Percentiles rank a stretch among this genome's conserved stretches.
Conservation (phyloP, 2,329 filamentous ascomycete genomes). For the Fusarium proliferatum region DNA sequence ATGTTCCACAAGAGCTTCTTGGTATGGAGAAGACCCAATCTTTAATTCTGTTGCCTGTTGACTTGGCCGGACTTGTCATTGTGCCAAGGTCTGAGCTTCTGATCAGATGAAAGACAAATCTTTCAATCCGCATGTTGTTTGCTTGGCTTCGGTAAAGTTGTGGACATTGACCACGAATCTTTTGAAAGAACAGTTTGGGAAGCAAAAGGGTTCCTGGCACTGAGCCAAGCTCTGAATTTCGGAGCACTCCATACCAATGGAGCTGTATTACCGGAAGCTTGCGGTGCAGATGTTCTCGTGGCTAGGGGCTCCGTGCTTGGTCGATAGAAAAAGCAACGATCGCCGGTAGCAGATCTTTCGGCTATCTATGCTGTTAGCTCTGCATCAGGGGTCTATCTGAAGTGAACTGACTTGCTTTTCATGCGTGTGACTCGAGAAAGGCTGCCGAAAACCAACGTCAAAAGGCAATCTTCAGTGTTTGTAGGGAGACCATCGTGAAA, state of each 20-base stretch:
- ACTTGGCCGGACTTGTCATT: neutral
- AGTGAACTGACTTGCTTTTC: rapidly evolving
- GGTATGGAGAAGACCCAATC: slow-evolving; percentile 14
- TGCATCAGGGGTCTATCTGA: rapidly evolving
- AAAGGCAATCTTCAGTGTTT: neutral
- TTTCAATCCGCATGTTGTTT: neutral
- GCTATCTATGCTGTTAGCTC: neutral
- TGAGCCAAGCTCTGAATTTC: rapidly evolving
- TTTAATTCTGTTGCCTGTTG: slow-evolving; percentile 37
- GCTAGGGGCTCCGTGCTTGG: rapidly evolving
- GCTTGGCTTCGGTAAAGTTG: neutral
- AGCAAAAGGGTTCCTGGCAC: rapidly evolving
- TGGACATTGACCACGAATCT: neutral
- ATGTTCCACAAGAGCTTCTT: slow-evolving; percentile 3
- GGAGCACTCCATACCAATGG: rapidly evolving
- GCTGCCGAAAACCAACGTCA: neutral
- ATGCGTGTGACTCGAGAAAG: rapidly evolving
- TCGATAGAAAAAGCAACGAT: neutral
- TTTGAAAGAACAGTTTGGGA: rapidly evolving
- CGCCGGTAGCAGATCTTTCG: neutral
- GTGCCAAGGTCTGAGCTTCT: slow-evolving; percentile 2
- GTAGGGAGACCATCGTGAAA: too few relatives aligned
- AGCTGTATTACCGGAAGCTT: neutral
- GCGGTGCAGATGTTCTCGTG: neutral
- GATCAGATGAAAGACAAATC: neutral